Evolutionary conservation across 2,329 filamentous ascomycete genomes (phyloP), one percentile per base, ranked within the genome.

Genomic region (Plectosphaerella cucumerina): DNA sequence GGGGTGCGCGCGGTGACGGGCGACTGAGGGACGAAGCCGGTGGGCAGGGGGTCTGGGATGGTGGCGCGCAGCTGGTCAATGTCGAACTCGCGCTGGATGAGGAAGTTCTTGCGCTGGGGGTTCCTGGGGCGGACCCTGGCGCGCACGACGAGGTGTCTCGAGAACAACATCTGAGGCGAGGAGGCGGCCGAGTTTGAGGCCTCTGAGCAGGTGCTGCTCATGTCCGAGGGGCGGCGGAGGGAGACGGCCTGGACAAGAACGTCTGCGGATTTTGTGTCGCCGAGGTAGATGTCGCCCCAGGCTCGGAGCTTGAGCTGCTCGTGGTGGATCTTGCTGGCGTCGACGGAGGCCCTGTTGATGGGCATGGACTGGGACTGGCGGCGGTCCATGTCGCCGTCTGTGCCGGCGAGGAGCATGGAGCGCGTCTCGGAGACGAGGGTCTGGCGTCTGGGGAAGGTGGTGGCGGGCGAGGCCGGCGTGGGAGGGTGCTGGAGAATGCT

Each of bases 81-180:
- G 53, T 81, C 70, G 53, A 84, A 78, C 17, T 69, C 71, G 26
- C 78, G 71, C 55, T 73, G 70, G 17, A 84, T 66, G 1, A 75
- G 57, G 55, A 81, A 74, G 1, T 77, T 67, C 45, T 71, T 70
- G 17, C 70, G 65, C 2, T 72, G 69, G 5, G 66, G 61, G 17
- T 62, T 59, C 34, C 63, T 65, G 15, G 77, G 75, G 6, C 69
- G 57, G 9, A 81, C 67, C 14, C 71, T 65, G 3, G 73, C 75
- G 15, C 74, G 69, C 45, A 80, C 69, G 42, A 44, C 15, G 44
- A 48, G 31, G 44, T 50, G 14, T 37, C 22, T 33, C 12, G 9
- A 11, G 5, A 5, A 18, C n/a, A 12, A 9, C 18, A 47, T 9
- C 35, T 52, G 31, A 41, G 51, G 44, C 35, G 39, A n/a, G 17